A percentile compares a stretch with the other conserved stretches of the same genome.
phyloP scores from a whole-genome alignment of 306 rosid species.

The Phaseolus lunatus region DNA sequence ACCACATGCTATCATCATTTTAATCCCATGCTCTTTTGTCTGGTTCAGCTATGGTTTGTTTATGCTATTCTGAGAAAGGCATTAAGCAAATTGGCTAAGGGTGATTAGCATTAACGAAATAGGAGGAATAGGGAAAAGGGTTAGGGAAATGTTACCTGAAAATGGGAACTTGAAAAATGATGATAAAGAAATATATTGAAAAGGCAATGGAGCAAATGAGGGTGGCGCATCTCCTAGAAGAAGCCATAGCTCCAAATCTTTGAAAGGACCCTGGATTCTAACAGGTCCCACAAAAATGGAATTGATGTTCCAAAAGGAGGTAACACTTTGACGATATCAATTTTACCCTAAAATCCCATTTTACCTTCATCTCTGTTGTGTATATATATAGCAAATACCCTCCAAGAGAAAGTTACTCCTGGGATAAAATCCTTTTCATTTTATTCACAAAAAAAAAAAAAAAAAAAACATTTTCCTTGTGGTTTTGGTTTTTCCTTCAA shows the following conservation, averaged over 20 bases:
- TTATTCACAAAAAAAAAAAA: too few relatives aligned
- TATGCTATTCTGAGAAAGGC: neutral
- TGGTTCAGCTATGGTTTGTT: neutral
- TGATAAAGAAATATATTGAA: constrained; percentile 61
- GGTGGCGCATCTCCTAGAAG: constrained; percentile 71
- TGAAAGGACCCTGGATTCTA: constrained; percentile 19
- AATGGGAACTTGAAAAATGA: constrained; percentile 83
- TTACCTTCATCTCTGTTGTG: neutral
- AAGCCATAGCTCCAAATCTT: constrained; percentile 61
- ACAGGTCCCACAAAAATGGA: constrained; percentile 11
- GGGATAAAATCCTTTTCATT: neutral
- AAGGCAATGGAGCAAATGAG: constrained; percentile 63
- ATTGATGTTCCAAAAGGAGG: constrained; percentile 3
- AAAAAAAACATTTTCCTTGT: too few relatives aligned
- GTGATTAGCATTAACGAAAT: neutral
- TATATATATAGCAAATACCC: neutral
- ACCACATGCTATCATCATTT: neutral
- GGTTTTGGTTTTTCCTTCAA: constrained; percentile 1
- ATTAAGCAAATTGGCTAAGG: neutral
- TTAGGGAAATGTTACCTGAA: constrained; percentile 66
- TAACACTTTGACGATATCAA: constrained; percentile 32
- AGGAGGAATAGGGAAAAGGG: neutral
- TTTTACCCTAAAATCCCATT: constrained; percentile 28
- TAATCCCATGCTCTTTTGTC: neutral
- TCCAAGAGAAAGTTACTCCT: neutral